Evolutionary conservation across 805 yeast genomes (phyloP).

Genomic region (Lachancea mirantina): DNA sequence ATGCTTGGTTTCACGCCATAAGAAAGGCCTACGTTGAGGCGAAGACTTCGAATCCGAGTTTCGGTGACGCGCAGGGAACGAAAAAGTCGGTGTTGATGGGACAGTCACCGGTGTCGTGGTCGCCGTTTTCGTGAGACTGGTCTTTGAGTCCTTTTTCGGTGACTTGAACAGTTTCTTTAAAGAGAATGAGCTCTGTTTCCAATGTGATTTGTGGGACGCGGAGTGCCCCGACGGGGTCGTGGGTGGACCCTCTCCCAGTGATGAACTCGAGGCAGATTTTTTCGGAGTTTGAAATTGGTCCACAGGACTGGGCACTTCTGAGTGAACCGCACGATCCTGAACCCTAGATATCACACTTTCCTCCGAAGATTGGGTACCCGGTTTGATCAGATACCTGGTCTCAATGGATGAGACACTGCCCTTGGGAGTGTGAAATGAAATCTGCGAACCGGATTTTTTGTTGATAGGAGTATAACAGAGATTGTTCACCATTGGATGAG

Average conservation of each 20-base stretch:
- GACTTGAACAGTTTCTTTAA: slow-evolving; percentile 28
- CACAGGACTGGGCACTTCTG: slow-evolving; percentile 4
- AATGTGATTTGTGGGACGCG: slow-evolving; percentile 17
- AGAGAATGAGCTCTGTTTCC: slow-evolving; percentile 25
- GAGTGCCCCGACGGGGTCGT: no score
- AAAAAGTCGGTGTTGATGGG: background rate
- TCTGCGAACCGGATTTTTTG: slow-evolving; percentile 3
- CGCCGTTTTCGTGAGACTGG: background rate
- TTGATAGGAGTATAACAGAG: no score
- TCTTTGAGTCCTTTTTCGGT: slow-evolving; percentile 14
- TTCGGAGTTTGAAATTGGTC: slow-evolving; percentile 6
- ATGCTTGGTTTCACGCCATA: no score
- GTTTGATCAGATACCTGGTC: slow-evolving; percentile 11
- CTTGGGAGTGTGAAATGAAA: slow-evolving; percentile 8
- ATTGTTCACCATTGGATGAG: no score
- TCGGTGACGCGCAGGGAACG: slow-evolving; percentile 2
- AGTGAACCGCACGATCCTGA: slow-evolving; percentile 4
- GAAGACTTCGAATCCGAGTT: no score
- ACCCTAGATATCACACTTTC: slow-evolving; percentile 14
- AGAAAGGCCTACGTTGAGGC: no score
- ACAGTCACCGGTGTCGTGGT: background rate
- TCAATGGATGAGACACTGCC: slow-evolving; percentile 8
- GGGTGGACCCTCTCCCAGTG: no score
- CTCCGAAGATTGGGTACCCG: slow-evolving; percentile 18
- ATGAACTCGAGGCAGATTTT: slow-evolving; percentile 11